Conservation (phyloP, 2,329 filamentous ascomycete species). For the Sporothrix euskadiensis region DNA sequence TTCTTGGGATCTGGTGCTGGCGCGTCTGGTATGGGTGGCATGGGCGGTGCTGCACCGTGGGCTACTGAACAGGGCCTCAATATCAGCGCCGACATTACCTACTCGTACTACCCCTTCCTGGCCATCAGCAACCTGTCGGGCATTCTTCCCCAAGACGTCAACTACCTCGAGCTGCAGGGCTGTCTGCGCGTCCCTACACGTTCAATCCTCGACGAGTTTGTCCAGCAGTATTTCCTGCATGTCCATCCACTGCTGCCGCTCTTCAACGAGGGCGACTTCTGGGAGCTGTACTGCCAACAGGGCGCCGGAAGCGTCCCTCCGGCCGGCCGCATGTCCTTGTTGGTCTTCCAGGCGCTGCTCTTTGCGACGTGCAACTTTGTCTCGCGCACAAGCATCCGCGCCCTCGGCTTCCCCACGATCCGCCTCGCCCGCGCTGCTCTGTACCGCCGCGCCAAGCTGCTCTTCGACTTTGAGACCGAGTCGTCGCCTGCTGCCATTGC, state of each 20-base stretch:
- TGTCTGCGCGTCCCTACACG: conserved; percentile 49
- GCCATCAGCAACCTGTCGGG: conserved; percentile 43
- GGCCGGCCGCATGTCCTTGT: conserved; percentile 42
- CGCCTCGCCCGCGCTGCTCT: conserved; percentile 28
- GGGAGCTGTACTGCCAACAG: conserved; percentile 45
- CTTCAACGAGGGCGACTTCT: conserved; percentile 51
- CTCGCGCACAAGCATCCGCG: conserved; percentile 30
- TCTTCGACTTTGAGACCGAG: conserved; percentile 50
- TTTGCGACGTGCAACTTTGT: conserved; percentile 38
- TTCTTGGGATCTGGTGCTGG: background rate
- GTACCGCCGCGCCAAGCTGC: conserved; percentile 35
- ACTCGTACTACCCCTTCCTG: conserved; percentile 49
- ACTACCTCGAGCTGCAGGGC: conserved; percentile 49
- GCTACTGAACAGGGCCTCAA: conserved; percentile 22
- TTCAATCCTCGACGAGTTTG: conserved; percentile 48
- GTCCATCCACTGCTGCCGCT: conserved; percentile 50
- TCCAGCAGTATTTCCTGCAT: conserved; percentile 51
- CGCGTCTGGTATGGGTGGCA: background rate
- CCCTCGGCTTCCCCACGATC: conserved; percentile 31
- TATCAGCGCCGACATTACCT: conserved; percentile 34
- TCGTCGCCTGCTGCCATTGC: conserved; percentile 45
- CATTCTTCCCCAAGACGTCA: conserved; percentile 49
- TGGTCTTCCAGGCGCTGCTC: conserved; percentile 50
- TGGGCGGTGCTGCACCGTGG: conserved; percentile 19
- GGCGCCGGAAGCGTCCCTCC: conserved; percentile 31